Base-by-base conservation (phyloP, 495 filamentous ascomycete genomes). In the Jackrogersella multiformis region DNA sequence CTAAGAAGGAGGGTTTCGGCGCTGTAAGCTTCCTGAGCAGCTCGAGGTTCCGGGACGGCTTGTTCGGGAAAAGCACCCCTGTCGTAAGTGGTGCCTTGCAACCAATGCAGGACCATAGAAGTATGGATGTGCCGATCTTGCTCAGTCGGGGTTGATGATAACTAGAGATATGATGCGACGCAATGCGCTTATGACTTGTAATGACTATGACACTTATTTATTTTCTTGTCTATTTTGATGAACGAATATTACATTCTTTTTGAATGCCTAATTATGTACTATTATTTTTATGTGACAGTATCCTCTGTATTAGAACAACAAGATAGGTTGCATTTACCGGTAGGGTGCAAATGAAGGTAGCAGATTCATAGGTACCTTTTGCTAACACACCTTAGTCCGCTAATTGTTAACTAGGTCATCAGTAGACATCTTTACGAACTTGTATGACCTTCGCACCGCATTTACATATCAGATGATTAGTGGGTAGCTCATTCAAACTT, bases 111-210 rank as follows among this genome's bases (percentile, higher is more conserved):
- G 73, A 80, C 44, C 72, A 77, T 35, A 59, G 75, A 51, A 77
- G 78, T 45, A 62, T 82, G 68, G 79, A 77, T 64, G 83, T 84
- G 51, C 83, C 83, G 63, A 73, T 85, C 56, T 79, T 85, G 68
- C 83, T 84, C 57, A 83, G 79, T 74, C 77, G 82, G 58, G 61
- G 46, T 23, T 69, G 48, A 60, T 20, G 61, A 34, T 55, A 15
- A 26, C 5, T 9, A 7, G 42, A 34, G 41, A 49, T 41, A 35
- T 18, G 54, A 44, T 35, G 52, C 18, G 46, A 55, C 46, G 48
- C 41, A 41, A 59, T 59, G 41, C 49, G 54, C 34, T 67, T 69
- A 69, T 64, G 68, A 71, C 57, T 66, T 66, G 36, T 71, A 67
- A 71, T 71, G 63, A 71, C 30, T 57, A 71, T 48, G 59, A 69